Percentiles rank a stretch among this genome's conserved stretches.
phyloP scores from a whole-genome alignment of 2,329 filamentous ascomycete species.

The Colletotrichum sp. region DNA sequence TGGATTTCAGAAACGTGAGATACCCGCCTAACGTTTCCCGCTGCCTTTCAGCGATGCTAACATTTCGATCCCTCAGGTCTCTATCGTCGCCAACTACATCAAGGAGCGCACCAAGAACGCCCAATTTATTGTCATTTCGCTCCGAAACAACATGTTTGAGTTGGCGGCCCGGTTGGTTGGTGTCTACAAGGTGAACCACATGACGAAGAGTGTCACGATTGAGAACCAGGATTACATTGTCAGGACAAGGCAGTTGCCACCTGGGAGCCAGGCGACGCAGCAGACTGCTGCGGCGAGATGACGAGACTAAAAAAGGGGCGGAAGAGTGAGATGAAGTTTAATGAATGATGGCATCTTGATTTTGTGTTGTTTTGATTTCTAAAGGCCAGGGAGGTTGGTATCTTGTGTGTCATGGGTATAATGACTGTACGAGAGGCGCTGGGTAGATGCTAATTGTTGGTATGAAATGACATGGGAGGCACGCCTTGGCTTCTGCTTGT shows the following conservation, averaged over 20 bases:
- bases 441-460: conserved; percentile 13
- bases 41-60: conserved; percentile 14
- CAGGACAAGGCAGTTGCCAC: conserved; percentile 39
- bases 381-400: background rate
- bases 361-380: background rate
- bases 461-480: background rate
- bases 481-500: background rate
- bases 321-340: background rate
- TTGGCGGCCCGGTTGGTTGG: conserved; percentile 93
- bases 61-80: conserved; percentile 70
- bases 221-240: conserved; percentile 81
- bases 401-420: conserved; percentile 17
- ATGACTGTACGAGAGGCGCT: conserved; percentile 23
- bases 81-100: conserved; percentile 98
- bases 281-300: conserved; percentile 9
- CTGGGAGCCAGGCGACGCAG: conserved; percentile 28
- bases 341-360: conserved; percentile 19
- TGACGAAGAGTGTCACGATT: conserved; percentile 92
- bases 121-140: conserved; percentile 97
- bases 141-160: conserved; percentile 99
- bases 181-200: conserved; percentile 99
- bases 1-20: conserved; percentile 97
- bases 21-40: background rate
- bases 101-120: conserved; percentile 99
- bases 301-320: background rate